Percentiles rank a stretch among this genome's conserved stretches.
These are phyloP conservation scores for Melanogaster broomeanus DNA, from an alignment of 768 basidiomycete genomes.

Conservation along the genomic window DNA sequence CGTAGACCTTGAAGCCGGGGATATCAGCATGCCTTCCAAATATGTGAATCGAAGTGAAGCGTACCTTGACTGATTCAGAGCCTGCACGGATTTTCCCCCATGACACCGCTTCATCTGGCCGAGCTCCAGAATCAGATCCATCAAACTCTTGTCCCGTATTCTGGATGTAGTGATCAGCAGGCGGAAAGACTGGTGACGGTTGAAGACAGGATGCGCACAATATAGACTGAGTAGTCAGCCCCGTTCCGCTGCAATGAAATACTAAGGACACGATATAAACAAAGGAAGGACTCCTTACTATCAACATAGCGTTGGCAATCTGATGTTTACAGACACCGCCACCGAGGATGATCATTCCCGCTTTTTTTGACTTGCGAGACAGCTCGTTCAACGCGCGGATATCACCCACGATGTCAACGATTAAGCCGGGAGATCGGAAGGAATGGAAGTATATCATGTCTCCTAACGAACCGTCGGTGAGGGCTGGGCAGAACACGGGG, in stretches of 20 bases:
- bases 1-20: conserved; percentile 58
- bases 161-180: conserved; percentile 36
- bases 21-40: conserved; percentile 2
- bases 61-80: conserved; percentile 80
- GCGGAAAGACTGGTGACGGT: neutral
- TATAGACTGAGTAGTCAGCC: conserved; percentile 95
- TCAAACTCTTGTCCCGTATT: conserved; percentile 99
- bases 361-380: conserved; percentile 83
- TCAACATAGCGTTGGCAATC: conserved; percentile 99
- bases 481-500: conserved; percentile 96
- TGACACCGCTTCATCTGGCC: conserved; percentile 96
- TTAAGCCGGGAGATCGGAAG: conserved; percentile 80
- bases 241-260: conserved; percentile 76
- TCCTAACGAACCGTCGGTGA: conserved; percentile 97
- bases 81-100: conserved; percentile 97
- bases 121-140: conserved; percentile 95
- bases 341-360: conserved; percentile 97
- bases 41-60: neutral
- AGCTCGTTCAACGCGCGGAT: conserved; percentile 91
- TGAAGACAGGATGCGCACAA: conserved; percentile 50
- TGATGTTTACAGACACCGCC: conserved; percentile 99
- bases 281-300: conserved; percentile 53
- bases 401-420: conserved; percentile 93
- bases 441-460: conserved; percentile 99
- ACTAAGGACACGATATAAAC: conserved; percentile 1